Base-by-base conservation (phyloP, 2,329 filamentous ascomycete species). In the Balansia obtecta region DNA sequence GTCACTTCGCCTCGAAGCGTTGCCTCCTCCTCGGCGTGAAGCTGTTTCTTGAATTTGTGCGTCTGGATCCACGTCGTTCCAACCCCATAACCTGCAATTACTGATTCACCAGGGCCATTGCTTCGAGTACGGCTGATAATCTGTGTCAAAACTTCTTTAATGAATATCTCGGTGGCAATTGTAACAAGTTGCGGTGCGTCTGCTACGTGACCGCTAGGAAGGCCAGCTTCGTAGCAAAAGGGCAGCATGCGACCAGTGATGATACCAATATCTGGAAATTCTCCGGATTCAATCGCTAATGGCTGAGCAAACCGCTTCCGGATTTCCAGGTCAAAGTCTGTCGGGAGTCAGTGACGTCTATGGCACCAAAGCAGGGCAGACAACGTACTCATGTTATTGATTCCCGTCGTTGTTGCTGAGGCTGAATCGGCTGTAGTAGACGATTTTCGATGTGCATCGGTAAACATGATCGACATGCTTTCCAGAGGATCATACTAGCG, bases 371-470 rank as follows among this genome's bases (percentile, higher is more conserved):
- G n/a, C n/a, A n/a, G n/a, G 5, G 1, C 4, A 11, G 22, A 15
- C 33, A 33, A 68, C 82, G 63, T 73, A 88, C 85, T 94, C 73
- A 91, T 84, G 57, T 81, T 88, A 57, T 87, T 89, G 44, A 91
- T 75, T 18, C 85, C 85, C 30, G 81, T 83, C n/a, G 53, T 58
- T 22, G 84, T 83, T 60, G 81, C 82, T 30, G 82, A 75, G 27
- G 84, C 82, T 9, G 81, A 76, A 51, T 87, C 79, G 32, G 83
- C 76, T 12, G 68, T 63, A 47, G 71, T 69, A 4, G 69, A 63
- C 11, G 69, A 60, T 51, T 71, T 66, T 42, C 72, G 71, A 52
- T 74, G 71, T 20, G 72, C 67, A 18, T 81, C 76, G 12, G 67
- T 60, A 56, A 81, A 79, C 43, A 76, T 64, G 53, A 68, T 74